phyloP scores from a whole-genome alignment of 2,329 filamentous ascomycete species.

The Colletotrichum nymphaeae region DNA sequence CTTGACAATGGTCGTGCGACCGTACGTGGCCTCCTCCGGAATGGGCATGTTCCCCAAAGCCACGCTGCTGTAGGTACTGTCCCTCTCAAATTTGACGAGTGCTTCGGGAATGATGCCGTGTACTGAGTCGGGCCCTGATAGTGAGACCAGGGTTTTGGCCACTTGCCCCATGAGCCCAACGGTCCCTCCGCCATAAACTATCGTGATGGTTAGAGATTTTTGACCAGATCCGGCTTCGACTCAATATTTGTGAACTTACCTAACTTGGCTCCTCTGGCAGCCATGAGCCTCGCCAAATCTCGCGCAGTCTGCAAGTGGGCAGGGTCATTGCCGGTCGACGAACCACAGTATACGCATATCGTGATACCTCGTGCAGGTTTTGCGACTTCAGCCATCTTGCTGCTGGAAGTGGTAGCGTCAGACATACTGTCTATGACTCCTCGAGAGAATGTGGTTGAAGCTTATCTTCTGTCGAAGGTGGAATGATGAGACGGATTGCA shows the following conservation, averaged over 20 bases:
- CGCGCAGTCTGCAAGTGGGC: slow-evolving; percentile 83
- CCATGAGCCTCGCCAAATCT: slow-evolving; percentile 78
- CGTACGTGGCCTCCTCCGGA: slow-evolving; percentile 76
- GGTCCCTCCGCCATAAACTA: slow-evolving; percentile 94
- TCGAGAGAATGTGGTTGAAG: too few relatives aligned
- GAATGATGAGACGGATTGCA: too few relatives aligned
- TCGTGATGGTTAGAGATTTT: slow-evolving; percentile 19
- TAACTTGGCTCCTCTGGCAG: slow-evolving; percentile 81
- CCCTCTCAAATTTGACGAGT: slow-evolving; percentile 82
- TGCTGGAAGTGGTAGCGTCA: slow-evolving; percentile 38
- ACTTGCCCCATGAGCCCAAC: slow-evolving; percentile 96
- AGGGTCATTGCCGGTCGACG: slow-evolving; percentile 78
- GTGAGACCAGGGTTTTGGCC: slow-evolving; percentile 84
- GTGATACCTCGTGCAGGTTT: slow-evolving; percentile 42
- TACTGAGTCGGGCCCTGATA: slow-evolving; percentile 83
- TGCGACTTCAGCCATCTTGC: slow-evolving; percentile 34
- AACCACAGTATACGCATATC: slow-evolving; percentile 95
- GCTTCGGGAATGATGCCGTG: slow-evolving; percentile 95
- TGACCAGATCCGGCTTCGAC: not conserved
- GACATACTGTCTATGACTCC: too few relatives aligned
- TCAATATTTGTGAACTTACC: slow-evolving; percentile 51
- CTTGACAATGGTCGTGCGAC: slow-evolving; percentile 85
- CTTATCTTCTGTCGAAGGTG: too few relatives aligned
- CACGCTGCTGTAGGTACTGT: slow-evolving; percentile 63
- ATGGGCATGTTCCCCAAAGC: slow-evolving; percentile 64